Base-by-base conservation (phyloP, 2,329 filamentous ascomycete species). In the Plectosphaerella plurivora region DNA sequence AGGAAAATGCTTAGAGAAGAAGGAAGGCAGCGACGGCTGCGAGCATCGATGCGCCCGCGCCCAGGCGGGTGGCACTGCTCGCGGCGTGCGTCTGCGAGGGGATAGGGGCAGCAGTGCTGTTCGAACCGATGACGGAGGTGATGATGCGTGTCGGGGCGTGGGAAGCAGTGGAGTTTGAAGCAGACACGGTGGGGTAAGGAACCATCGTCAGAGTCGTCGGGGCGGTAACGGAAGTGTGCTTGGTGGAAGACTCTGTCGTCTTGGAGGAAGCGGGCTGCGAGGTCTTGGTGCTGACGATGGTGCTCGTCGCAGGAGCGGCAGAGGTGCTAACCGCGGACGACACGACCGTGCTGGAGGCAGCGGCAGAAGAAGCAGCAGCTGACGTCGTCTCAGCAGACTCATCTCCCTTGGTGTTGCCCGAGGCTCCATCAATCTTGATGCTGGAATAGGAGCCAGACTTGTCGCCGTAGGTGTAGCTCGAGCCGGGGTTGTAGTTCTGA, bases 401-500 rank as follows among this genome's bases (percentile, higher is more conserved):
- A 33, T 33, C 28, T 33, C 28, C 28, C 28, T 33, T 33, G 28
- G 28, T 33, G 28, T 33, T 33, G 28, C 28, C 28, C 8, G 28
- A 33, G 36, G 49, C 22, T 41, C 51, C 45, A 12, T 59, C 51
- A 47, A 50, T 47, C 48, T 57, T 62, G 50, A 83, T 69, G 59
- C 75, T 66, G 71, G 83, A 82, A 71, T 52, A 25, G 25, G 72
- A 54, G 66, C 69, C 77, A 52, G 64, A 71, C 60, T 80, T 81
- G 55, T 69, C 69, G 55, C 71, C 65, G 68, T 79, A 79, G 18
- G 65, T 61, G 61, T 76, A 84, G 54, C 61, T 60, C 59, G 51
- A 57, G 57, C 75, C 75, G 64, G 79, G 78, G 63, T 72, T 72
- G 68, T 77, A 81, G 70, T 84, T 79, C 60, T 68, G 63, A 56